Evolutionary conservation across 148 eudicot genomes (phyloP).

Genomic region (Amaranthus palmeri): DNA sequence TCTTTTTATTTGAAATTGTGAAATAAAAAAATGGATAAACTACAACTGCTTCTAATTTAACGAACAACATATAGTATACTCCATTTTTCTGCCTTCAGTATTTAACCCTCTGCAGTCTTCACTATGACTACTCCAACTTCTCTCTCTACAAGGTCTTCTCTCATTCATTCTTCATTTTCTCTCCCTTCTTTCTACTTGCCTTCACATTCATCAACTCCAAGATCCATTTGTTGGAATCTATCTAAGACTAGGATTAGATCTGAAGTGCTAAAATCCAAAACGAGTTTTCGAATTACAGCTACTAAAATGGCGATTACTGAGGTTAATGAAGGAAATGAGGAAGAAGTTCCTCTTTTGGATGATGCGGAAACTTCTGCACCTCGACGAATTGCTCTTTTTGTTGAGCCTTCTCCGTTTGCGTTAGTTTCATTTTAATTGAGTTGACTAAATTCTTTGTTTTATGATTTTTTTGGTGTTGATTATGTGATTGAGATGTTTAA

Average conservation of each 20-base stretch:
- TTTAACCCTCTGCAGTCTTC: no score
- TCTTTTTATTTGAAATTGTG: no score
- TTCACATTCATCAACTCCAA: constrained; percentile 18
- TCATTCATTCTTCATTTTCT: constrained; percentile 20
- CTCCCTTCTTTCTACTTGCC: neutral
- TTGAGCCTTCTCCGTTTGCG: constrained; percentile 99
- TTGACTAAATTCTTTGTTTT: neutral
- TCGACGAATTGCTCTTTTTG: constrained; percentile 90
- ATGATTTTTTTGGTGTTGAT: neutral
- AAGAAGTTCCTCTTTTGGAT: constrained; percentile 45
- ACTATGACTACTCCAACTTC: constrained; percentile 38
- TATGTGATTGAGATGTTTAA: neutral
- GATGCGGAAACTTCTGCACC: constrained; percentile 64
- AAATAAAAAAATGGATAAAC: no score
- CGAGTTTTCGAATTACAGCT: constrained; percentile 23
- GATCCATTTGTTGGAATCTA: constrained; percentile 27
- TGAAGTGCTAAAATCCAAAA: constrained; percentile 15
- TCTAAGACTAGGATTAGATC: constrained; percentile 23
- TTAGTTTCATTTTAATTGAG: constrained; percentile 34
- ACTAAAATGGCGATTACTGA: constrained; percentile 42
- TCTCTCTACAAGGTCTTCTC: constrained; percentile 42
- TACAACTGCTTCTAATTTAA: no score
- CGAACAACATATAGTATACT: no score
- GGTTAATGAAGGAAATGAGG: constrained; percentile 36
- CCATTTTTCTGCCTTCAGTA: no score